Base-by-base conservation (phyloP, 805 yeast species). In the Tetrapisispora taiwanensis region DNA sequence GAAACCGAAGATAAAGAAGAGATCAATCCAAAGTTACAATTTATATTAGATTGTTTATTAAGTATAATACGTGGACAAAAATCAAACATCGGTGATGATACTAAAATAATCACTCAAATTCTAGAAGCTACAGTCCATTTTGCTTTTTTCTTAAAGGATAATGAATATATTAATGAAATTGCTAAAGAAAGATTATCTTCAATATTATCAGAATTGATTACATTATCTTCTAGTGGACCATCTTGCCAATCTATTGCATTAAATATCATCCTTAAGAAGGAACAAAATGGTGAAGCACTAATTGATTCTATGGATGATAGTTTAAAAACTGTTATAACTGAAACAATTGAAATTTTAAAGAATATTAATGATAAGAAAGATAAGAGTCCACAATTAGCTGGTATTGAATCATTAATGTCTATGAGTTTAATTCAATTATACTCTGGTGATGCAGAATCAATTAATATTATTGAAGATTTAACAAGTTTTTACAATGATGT, bases 341-440 rank as follows among this genome's bases (percentile, higher is more conserved):
- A 74, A 43, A 73, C 83, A 3, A 57, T 77, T 33, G 66, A 67
- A 14, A 64, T 74, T 2, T 65, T 87, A 39, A 65, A 66, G 17
- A 64, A 68, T 42, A 69, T 78, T 19, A 58, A 48, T 8, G 32
- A 15, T 3, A 60, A 55, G 39, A 20, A 45, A 33, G 35, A 20
- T 39, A 65, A 49, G 22, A 54, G 50, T 34, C 47, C 62, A 0
- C 74, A 76, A 51, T 58, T 80, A 48, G 66, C 68, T 46, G 82
- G 87, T 36, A 81, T 90, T 55, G 94, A 87, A 60, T 66, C 85
- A 31, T 67, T 90, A 37, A 75, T 84, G 45, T 81, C 95, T 0
- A 76, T 84, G 74, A 81, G 81, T 3, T 62, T 88, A 19, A 58
- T 90, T 13, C 95, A 87, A 59, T 69, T 89, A 30, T 88, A 80